These are phyloP conservation scores for Acanthamoeba lenticulata DNA, from an alignment of 208 protist genomes.

Conservation along the genomic window DNA sequence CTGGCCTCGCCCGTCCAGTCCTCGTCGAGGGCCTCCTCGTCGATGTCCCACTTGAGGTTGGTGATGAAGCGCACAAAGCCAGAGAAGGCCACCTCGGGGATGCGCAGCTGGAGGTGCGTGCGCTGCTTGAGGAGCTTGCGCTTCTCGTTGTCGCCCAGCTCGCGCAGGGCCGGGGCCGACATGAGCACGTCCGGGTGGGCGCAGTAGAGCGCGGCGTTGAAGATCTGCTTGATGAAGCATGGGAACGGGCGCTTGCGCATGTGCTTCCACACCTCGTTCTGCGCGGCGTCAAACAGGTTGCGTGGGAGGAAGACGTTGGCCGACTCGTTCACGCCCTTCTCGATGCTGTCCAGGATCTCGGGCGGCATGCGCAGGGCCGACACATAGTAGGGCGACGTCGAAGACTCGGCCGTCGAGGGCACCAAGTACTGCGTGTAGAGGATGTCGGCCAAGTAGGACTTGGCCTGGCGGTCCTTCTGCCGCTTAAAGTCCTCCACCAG, in stretches of 20 bases:
- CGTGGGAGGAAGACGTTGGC: neutral
- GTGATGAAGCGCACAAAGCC: neutral
- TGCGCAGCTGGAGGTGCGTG: neutral
- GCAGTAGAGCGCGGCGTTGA: conserved; percentile 14
- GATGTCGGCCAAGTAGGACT: neutral
- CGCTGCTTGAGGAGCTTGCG: neutral
- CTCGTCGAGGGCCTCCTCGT: neutral
- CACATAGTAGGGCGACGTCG: neutral
- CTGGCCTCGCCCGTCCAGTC: neutral
- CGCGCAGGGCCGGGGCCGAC: neutral
- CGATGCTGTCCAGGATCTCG: neutral
- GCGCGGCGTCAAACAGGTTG: conserved; percentile 10
- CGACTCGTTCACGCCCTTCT: neutral
- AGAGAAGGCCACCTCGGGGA: conserved; percentile 31
- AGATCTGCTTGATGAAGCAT: neutral
- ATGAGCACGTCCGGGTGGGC: neutral
- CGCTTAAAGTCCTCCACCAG: conserved; percentile 36
- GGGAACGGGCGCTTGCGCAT: conserved; percentile 15
- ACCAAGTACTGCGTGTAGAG: conserved; percentile 24
- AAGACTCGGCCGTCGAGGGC: neutral
- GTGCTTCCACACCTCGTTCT: conserved; percentile 34
- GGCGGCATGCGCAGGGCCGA: neutral
- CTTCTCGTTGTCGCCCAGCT: neutral
- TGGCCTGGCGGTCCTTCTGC: conserved; percentile 17
- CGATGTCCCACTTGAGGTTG: neutral